Base-by-base conservation (phyloP, 495 filamentous ascomycete species). In the Trichoderma gamsii region DNA sequence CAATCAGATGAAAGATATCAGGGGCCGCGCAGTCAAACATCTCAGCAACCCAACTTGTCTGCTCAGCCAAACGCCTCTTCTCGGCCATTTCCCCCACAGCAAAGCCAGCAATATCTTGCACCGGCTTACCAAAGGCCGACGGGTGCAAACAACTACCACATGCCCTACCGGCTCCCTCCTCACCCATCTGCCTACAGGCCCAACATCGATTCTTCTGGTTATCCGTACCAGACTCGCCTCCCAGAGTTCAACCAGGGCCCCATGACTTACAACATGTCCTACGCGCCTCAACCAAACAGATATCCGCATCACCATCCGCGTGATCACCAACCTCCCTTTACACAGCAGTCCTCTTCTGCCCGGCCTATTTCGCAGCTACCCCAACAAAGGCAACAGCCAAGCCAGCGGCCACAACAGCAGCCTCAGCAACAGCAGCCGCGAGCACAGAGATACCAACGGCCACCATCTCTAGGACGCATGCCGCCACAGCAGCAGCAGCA, bases 361-460 rank as follows among this genome's bases (percentile, higher is more conserved):
- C 61, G 32, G 9, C 64, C 68, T 0, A 52, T 65, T 56, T 72
- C 67, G 16, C 73, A 41, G 21, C 73, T 16, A 18, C 25, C 15
- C 1, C 67, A 64, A 56, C 52, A 27, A 21, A 25, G 9, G 25
- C 49, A 51, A 32, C 56, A 43, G n/a, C 67, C 56, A 18, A 38
- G 35, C 35, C 73, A 46, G n/a, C 73, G 15, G 25, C 21, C n/a
- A 13, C 67, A 64, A 59, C 59, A n/a, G 9, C 59, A 16, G 38
- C 56, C 29, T 0, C 43, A 35, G 4, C 64, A 66, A 21, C 64
- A 66, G 16, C 63, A 68, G 25, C 67, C 52, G 59, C 66, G 69
- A 49, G 61, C 63, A 41, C 69, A 64, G 16, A 23, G 15, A 18
- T 52, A 71, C 4, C 69, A 70, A 21, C 65, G 64, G 49, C 8